A percentile compares a stretch with the other conserved stretches of the same genome.
These are phyloP conservation scores for Aspergillus cejpii DNA, from an alignment of 2,329 filamentous ascomycete species.

Conservation along the genomic window DNA sequence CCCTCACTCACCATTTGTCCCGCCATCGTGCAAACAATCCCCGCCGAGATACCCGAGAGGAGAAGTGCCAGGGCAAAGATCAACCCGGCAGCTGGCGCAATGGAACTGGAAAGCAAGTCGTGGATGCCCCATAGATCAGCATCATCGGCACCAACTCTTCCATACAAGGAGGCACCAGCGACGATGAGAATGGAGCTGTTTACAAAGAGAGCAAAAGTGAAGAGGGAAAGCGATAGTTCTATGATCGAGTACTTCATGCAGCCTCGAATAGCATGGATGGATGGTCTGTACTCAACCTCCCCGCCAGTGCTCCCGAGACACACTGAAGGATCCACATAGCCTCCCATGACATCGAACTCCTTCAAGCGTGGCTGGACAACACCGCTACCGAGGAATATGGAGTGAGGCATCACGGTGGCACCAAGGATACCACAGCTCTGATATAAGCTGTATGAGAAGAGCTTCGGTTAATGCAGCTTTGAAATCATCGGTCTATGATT, in stretches of 20 bases:
- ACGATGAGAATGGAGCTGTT: conserved; percentile 78
- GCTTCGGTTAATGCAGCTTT: conserved; percentile 7
- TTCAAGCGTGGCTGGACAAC: conserved; percentile 50
- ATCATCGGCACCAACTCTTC: conserved; percentile 52
- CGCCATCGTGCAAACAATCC: conserved; percentile 81
- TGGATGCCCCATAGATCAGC: conserved; percentile 84
- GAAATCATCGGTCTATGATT: background rate
- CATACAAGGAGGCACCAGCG: conserved; percentile 68
- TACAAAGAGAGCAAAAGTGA: conserved; percentile 77
- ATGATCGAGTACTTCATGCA: conserved; percentile 67
- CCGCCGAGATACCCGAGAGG: conserved; percentile 71
- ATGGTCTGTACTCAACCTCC: conserved; percentile 61
- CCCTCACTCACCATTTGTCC: conserved; percentile 87
- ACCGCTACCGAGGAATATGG: conserved; percentile 51
- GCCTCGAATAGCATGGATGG: conserved; percentile 62
- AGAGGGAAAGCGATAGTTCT: conserved; percentile 65
- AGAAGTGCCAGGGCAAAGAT: conserved; percentile 79
- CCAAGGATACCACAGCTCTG: conserved; percentile 50
- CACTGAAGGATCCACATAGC: conserved; percentile 29
- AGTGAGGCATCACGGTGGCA: conserved; percentile 55
- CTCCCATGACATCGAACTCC: conserved; percentile 42
- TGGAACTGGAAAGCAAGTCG: conserved; percentile 58
- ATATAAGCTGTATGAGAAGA: conserved; percentile 40
- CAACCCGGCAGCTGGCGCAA: conserved; percentile 69
- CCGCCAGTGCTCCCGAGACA: conserved; percentile 36